Conservation (phyloP, 495 filamentous ascomycete species). For the Podospora sp. region DNA sequence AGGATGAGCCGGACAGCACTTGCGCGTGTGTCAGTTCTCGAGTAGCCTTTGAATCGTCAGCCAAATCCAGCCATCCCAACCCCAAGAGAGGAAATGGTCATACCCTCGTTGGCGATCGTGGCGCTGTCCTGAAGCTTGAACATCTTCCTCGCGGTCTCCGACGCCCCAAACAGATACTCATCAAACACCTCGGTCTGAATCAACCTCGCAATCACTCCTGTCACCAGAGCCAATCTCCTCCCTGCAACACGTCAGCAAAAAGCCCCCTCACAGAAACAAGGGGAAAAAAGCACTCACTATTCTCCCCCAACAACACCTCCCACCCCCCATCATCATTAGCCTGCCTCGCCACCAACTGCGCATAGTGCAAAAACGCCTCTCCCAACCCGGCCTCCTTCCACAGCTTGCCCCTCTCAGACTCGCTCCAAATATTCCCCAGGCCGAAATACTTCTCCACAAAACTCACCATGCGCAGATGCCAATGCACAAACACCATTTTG, state of each 20-base stretch:
- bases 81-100: slow-evolving; percentile 11
- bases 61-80: neutral
- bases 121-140: slow-evolving; percentile 39
- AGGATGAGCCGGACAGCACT: slow-evolving; percentile 33
- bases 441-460: neutral
- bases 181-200: slow-evolving; percentile 48
- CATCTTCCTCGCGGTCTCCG: slow-evolving; percentile 29
- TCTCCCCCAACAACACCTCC: neutral
- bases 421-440: neutral
- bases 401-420: neutral
- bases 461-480: neutral
- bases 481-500: too few relatives aligned
- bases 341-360: neutral
- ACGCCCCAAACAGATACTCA: slow-evolving; percentile 48
- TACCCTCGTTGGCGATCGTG: slow-evolving; percentile 44
- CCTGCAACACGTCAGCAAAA: neutral
- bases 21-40: slow-evolving; percentile 42
- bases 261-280: too few relatives aligned
- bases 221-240: neutral
- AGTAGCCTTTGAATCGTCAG: slow-evolving; percentile 39
- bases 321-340: neutral
- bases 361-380: neutral
- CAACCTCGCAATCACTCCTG: slow-evolving; percentile 35
- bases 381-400: neutral
- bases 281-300: too few relatives aligned